phyloP scores from a whole-genome alignment of 352 stramenopile genomes.

The Pythium graminicola region DNA sequence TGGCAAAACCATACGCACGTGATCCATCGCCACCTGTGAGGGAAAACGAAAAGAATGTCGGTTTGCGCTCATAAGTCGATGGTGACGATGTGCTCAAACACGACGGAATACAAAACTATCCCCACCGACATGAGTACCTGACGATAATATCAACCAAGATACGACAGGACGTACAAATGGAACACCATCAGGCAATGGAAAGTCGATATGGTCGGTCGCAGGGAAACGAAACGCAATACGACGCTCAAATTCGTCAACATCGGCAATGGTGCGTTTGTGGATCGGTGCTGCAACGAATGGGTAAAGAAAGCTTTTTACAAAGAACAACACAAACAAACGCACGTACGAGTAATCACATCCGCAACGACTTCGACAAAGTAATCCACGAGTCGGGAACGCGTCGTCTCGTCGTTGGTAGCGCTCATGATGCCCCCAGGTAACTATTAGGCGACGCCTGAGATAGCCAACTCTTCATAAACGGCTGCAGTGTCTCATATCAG shows the following conservation, averaged over 20 bases:
- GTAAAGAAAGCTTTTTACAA: not conserved
- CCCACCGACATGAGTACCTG: too few species aligned
- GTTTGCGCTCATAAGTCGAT: conserved; percentile 52
- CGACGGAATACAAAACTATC: conserved; percentile 72
- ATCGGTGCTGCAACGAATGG: not conserved
- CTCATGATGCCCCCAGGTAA: too few species aligned
- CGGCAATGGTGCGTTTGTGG: conserved; percentile 9
- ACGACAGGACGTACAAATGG: conserved; percentile 46
- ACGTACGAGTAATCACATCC: conserved; percentile 26
- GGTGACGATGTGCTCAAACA: conserved; percentile 33
- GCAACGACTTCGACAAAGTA: conserved; percentile 73
- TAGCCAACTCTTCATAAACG: too few species aligned
- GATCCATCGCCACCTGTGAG: conserved; percentile 66
- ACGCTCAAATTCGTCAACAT: conserved; percentile 39
- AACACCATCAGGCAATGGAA: conserved; percentile 58
- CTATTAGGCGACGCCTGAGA: too few species aligned
- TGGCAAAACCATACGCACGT: conserved; percentile 63
- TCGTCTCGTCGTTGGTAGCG: not conserved
- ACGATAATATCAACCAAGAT: too few species aligned
- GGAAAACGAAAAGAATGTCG: conserved; percentile 75
- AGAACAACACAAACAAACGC: not conserved
- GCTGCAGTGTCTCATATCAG: conserved; percentile 4
- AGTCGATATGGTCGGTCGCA: conserved; percentile 42
- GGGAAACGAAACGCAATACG: conserved; percentile 41
- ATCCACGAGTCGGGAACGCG: conserved; percentile 45